Evolutionary conservation across 305 asterid species (phyloP).

Genomic region (Ruellia speciosa): DNA sequence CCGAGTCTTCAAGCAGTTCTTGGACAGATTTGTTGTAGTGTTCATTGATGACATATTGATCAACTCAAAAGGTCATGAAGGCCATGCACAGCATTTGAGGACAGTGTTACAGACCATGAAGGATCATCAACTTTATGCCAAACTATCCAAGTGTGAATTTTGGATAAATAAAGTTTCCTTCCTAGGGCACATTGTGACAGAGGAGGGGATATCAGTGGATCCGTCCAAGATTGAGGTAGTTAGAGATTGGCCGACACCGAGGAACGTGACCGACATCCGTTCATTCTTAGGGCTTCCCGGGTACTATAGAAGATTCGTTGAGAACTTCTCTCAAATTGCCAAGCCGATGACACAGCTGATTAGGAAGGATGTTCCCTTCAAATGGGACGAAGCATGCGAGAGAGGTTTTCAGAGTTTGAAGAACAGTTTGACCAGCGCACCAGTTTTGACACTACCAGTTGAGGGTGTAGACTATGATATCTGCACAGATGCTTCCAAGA

Average conservation of each 20-base stretch:
- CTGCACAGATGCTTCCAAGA: no score
- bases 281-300: neutral
- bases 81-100: no score
- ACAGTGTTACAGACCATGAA: no score
- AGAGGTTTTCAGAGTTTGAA: no score
- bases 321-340: neutral
- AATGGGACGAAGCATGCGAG: no score
- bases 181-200: slow-evolving; percentile 1
- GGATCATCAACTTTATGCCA: neutral
- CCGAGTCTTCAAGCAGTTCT: neutral
- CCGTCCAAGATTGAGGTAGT: neutral
- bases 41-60: neutral
- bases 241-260: neutral
- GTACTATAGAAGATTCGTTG: slow-evolving; percentile 1
- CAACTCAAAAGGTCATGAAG: neutral
- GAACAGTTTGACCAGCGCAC: no score
- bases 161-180: neutral
- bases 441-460: no score
- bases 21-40: no score
- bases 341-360: neutral
- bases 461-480: no score
- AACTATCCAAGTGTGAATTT: slow-evolving; percentile 12
- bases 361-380: no score
- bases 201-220: slow-evolving; percentile 1
- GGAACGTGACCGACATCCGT: neutral